Conservation (phyloP, 2,329 filamentous ascomycete species). For the Ophiostoma novo-ulmi region DNA sequence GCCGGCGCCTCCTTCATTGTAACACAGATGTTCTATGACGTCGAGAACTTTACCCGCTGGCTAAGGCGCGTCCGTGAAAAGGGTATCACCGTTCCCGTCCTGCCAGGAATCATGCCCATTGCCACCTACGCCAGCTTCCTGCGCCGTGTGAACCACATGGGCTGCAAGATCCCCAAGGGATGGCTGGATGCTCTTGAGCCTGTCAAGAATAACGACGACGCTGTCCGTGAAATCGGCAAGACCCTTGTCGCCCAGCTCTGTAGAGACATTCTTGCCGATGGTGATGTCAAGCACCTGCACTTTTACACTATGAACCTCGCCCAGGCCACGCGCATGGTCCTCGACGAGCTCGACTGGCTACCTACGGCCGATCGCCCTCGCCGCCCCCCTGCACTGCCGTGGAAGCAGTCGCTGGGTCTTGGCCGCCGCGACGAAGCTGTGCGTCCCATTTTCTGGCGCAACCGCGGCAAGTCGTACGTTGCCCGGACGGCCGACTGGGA, state of each 20-base stretch:
- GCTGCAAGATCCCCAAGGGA: slow-evolving; percentile 71
- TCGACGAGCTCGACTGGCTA: slow-evolving; percentile 80
- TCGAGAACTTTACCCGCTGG: slow-evolving; percentile 90
- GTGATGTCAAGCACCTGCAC: slow-evolving; percentile 75
- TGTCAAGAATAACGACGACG: slow-evolving; percentile 93
- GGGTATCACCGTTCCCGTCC: slow-evolving; percentile 66
- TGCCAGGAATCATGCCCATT: slow-evolving; percentile 91
- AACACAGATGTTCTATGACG: slow-evolving; percentile 99
- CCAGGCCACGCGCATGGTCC: slow-evolving; percentile 85
- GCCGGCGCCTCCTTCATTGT: slow-evolving; percentile 90
- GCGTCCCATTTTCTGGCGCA: slow-evolving; percentile 97
- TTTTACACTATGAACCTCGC: slow-evolving; percentile 99
- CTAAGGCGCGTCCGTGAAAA: slow-evolving; percentile 76
- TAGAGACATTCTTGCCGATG: slow-evolving; percentile 72
- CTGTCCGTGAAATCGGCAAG: slow-evolving; percentile 85
- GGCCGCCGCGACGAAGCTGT: slow-evolving; percentile 90
- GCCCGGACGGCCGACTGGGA: slow-evolving; percentile 97
- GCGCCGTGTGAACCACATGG: slow-evolving; percentile 84
- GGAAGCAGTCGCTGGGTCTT: slow-evolving; percentile 89
- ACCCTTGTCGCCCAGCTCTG: slow-evolving; percentile 85
- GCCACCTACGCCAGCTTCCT: slow-evolving; percentile 92
- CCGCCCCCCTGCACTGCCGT: slow-evolving; percentile 78
- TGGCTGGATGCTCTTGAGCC: slow-evolving; percentile 83
- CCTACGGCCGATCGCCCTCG: slow-evolving; percentile 72
- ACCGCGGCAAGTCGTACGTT: slow-evolving; percentile 92